Conservation (phyloP, 257 asterid species). For the Solanum peruvianum region DNA sequence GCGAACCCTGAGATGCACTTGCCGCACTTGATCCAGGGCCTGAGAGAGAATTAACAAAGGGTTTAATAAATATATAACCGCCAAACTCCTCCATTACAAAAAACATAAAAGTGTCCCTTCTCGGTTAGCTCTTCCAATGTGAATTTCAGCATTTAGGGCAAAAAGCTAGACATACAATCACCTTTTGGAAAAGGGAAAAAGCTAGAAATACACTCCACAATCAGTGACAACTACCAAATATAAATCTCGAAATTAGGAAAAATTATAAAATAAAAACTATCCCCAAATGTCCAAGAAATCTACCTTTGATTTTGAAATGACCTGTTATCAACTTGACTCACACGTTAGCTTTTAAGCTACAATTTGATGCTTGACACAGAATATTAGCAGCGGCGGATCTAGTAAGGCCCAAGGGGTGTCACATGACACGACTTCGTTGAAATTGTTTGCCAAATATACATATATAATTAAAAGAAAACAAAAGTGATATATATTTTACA, state of each 20-base stretch:
- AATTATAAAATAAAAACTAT: not conserved
- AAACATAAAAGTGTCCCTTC: not conserved
- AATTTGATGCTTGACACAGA: not conserved
- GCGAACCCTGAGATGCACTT: conserved; percentile 44
- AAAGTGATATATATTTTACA: not conserved
- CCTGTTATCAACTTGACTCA: not conserved
- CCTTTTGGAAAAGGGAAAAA: not conserved
- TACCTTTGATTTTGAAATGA: not conserved
- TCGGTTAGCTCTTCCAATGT: not conserved
- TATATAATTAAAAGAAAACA: not conserved
- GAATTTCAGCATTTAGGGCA: not conserved
- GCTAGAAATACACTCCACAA: not conserved
- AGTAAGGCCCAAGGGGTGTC: not conserved
- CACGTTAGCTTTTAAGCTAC: not conserved
- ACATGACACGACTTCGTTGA: not conserved
- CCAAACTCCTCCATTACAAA: not conserved
- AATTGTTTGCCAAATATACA: not conserved
- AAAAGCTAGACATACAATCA: not conserved
- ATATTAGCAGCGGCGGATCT: not conserved
- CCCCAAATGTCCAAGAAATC: not conserved
- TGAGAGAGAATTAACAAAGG: not conserved
- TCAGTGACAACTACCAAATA: not conserved
- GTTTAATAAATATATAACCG: not conserved
- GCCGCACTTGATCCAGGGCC: conserved; percentile 46
- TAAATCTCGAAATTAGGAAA: not conserved